These are phyloP conservation scores for Lenzites betulinus DNA, from an alignment of 768 basidiomycete species.

Conservation along the genomic window DNA sequence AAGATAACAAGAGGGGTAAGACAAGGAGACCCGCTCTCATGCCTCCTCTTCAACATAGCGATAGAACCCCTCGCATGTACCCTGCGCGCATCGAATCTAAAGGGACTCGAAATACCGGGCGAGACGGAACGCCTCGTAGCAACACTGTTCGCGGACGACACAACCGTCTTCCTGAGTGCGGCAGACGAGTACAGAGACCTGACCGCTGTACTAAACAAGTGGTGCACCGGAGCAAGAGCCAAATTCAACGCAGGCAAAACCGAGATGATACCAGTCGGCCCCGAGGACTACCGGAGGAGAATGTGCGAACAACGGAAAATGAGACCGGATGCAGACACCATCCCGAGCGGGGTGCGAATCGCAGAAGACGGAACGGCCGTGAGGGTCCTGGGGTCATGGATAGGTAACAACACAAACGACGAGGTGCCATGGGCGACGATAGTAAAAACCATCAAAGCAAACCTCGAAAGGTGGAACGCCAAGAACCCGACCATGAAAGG, in stretches of 20 bases:
- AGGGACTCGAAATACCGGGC: slow-evolving; percentile 24
- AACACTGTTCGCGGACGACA: slow-evolving; percentile 33
- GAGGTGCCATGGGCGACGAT: neutral
- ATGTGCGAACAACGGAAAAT: neutral
- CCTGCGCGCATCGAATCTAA: slow-evolving; percentile 19
- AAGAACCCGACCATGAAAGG: neutral
- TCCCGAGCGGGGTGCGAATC: neutral
- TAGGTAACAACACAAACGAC: slow-evolving; percentile 13
- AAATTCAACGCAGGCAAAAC: slow-evolving; percentile 47
- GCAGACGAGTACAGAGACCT: slow-evolving; percentile 33
- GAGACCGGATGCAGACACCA: neutral
- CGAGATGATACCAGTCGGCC: slow-evolving; percentile 32
- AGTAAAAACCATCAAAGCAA: neutral
- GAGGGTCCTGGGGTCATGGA: slow-evolving; percentile 19
- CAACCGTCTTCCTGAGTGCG: slow-evolving; percentile 31
- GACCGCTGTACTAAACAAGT: slow-evolving; percentile 30
- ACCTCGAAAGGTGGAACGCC: slow-evolving; percentile 2
- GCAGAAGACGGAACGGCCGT: neutral
- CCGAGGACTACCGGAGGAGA: slow-evolving; percentile 23
- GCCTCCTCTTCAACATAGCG: slow-evolving; percentile 31
- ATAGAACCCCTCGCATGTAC: slow-evolving; percentile 18
- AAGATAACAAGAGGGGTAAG: slow-evolving; percentile 35
- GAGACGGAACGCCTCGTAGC: slow-evolving; percentile 11
- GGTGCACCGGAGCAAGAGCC: slow-evolving; percentile 43
- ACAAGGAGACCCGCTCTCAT: slow-evolving; percentile 39